Conservation (phyloP, 1,284 basidiomycete species). For the Trichosporon sp. region DNA sequence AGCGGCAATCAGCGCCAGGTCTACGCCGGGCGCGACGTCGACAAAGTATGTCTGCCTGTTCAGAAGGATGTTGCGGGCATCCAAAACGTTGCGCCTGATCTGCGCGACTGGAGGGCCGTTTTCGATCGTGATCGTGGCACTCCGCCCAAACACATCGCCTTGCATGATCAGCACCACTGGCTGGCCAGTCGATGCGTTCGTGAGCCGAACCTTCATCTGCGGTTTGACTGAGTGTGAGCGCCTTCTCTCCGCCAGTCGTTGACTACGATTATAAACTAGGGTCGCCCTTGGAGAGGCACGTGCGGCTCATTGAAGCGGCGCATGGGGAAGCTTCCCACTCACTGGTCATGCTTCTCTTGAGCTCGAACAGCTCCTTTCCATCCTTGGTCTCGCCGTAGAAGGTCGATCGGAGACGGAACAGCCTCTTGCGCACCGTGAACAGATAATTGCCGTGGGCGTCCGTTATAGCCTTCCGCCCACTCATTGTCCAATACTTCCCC, state of each 20-base stretch:
- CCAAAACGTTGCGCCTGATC: conserved; percentile 36
- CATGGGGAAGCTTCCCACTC: conserved; percentile 13
- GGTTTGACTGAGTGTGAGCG: conserved; percentile 26
- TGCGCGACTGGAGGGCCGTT: conserved; percentile 36
- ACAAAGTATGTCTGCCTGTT: conserved; percentile 47
- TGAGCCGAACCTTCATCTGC: conserved; percentile 40
- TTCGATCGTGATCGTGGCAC: conserved; percentile 31
- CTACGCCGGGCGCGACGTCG: conserved; percentile 48
- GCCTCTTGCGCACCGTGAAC: conserved; percentile 37
- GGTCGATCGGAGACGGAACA: conserved; percentile 31
- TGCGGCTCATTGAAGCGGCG: too few relatives aligned
- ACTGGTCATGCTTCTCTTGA: conserved; percentile 34
- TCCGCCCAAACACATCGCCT: conserved; percentile 42
- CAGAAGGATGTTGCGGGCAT: conserved; percentile 31
- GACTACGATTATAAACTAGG: too few relatives aligned
- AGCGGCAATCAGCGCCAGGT: conserved; percentile 48
- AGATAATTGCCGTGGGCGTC: conserved; percentile 34
- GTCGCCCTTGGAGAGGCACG: too few relatives aligned
- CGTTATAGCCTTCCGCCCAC: conserved; percentile 43
- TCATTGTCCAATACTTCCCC: conserved; percentile 34
- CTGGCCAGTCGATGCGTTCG: conserved; percentile 27
- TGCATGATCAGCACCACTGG: conserved; percentile 27
- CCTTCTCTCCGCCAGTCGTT: too few relatives aligned
- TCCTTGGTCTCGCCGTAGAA: conserved; percentile 31
- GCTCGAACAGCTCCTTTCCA: conserved; percentile 35